Base-by-base conservation (phyloP, 768 basidiomycete species). In the Trametes coccinea region DNA sequence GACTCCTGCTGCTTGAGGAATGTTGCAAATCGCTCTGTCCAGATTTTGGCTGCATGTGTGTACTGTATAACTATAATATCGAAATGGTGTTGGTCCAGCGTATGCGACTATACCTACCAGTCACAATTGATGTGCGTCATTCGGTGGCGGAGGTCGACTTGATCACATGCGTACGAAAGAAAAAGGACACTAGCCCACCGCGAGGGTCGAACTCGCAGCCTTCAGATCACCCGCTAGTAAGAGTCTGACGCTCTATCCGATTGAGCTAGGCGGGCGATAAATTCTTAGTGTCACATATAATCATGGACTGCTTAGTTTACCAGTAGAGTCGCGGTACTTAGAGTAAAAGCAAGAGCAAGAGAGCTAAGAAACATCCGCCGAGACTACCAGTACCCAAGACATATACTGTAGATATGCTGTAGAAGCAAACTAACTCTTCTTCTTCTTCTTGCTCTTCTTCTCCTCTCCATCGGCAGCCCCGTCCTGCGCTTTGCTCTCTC, bases 161-260 rank as follows among this genome's bases (percentile, higher is more conserved):
- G 34, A 37, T 37, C 34, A 37, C 11, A 5, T 6, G 34, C 34
- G 11, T 6, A 37, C 11, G 34, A 30, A 8, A 27, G 4, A 40
- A 49, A 34, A 41, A 49, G 40, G 49, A 27, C n/a, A 62, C 48
- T 82, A 82, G 81, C 80, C 80, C 80, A 82, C 81, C 81, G 80
- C 80, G 81, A 80, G 80, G 81, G 81, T 82, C 80, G 80, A 82
- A 82, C 80, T 80, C 80, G 81, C 81, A 82, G 80, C 80, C 81
- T 82, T 82, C 80, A 82, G 81, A 82, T 83, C 51, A 61, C 48
- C 55, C 52, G 54, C 54, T 31, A 51, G 34, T 83, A 82, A 83
- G 80, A 83, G 80, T 82, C 82, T 83, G 81, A 83, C 82, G 82
- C 82, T 82, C 80, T 62, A 57, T 62, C 61, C 61, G 55, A 62